Conservation (phyloP, 306 rosid genomes). For the Inga leiocalycina region DNA sequence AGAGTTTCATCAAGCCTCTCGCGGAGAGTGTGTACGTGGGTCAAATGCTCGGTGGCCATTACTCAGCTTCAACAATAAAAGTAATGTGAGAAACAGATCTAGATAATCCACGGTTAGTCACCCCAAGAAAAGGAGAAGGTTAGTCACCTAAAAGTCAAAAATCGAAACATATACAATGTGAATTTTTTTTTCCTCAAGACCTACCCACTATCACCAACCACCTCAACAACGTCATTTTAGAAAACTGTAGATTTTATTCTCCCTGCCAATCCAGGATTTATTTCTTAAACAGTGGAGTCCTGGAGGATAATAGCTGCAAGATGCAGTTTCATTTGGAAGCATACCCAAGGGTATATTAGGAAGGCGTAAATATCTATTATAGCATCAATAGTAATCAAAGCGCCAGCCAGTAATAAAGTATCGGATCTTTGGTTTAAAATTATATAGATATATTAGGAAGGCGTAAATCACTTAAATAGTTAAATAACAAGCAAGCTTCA, state of each 20-base stretch:
- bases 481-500: not conserved
- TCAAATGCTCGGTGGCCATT: constrained; percentile 38
- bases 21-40: constrained; percentile 40
- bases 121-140: constrained; percentile 24
- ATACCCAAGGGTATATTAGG: not conserved
- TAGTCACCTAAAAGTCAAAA: constrained; percentile 34
- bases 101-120: constrained; percentile 10
- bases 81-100: not conserved
- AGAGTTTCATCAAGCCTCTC: constrained; percentile 55
- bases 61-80: constrained; percentile 19
- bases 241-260: not conserved
- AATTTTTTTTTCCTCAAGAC: not conserved
- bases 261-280: constrained; percentile 27
- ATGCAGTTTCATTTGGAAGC: constrained; percentile 12
- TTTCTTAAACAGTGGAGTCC: constrained; percentile 5
- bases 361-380: not conserved
- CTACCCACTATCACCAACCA: constrained; percentile 42
- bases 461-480: constrained; percentile 1
- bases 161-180: not conserved
- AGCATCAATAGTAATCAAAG: constrained; percentile 8
- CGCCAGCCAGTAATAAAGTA: constrained; percentile 31
- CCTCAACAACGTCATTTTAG: not conserved
- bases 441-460: not conserved
- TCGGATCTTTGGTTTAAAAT: not conserved
- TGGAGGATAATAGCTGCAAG: constrained; percentile 32